Evolutionary conservation across 1,139 yeast genomes (phyloP).

Genomic region (Zygoascus sp.): DNA sequence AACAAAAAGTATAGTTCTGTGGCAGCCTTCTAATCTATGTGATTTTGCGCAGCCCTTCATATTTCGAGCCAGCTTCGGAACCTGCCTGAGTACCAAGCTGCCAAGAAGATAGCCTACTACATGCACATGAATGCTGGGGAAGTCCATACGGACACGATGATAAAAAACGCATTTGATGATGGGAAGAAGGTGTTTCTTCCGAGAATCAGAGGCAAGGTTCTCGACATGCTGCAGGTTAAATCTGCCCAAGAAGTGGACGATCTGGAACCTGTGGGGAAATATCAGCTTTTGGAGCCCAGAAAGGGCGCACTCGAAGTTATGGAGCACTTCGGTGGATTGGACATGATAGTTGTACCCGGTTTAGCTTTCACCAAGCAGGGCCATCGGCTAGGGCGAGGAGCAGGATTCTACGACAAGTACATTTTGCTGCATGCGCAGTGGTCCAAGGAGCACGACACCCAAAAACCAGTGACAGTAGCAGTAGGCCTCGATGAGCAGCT

Average conservation of each 20-base stretch:
- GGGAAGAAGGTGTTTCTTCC: slow-evolving; percentile 40
- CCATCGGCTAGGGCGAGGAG: slow-evolving; percentile 83
- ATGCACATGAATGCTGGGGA: slow-evolving; percentile 67
- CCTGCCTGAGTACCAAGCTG: slow-evolving; percentile 40
- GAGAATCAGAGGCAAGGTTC: slow-evolving; percentile 25
- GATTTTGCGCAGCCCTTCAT: slow-evolving; percentile 26
- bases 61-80: slow-evolving; percentile 35
- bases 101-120: slow-evolving; percentile 54
- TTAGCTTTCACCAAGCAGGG: slow-evolving; percentile 62
- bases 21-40: no score
- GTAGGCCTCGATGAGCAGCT: slow-evolving; percentile 69
- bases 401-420: slow-evolving; percentile 85
- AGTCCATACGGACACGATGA: slow-evolving; percentile 50
- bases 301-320: slow-evolving; percentile 30
- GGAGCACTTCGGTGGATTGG: slow-evolving; percentile 44
- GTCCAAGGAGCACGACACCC: slow-evolving; percentile 22
- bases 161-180: slow-evolving; percentile 45
- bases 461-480: slow-evolving; percentile 46
- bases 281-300: slow-evolving; percentile 62
- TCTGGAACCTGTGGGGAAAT: slow-evolving; percentile 65
- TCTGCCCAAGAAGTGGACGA: slow-evolving; percentile 41
- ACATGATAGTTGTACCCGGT: slow-evolving; percentile 77
- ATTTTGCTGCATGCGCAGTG: slow-evolving; percentile 46
- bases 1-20: background rate
- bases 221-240: slow-evolving; percentile 47